A percentile compares a stretch with the other conserved stretches of the same genome.
These are phyloP conservation scores for Phytophthora fragariae DNA, from an alignment of 352 stramenopile species.

Conservation along the genomic window DNA sequence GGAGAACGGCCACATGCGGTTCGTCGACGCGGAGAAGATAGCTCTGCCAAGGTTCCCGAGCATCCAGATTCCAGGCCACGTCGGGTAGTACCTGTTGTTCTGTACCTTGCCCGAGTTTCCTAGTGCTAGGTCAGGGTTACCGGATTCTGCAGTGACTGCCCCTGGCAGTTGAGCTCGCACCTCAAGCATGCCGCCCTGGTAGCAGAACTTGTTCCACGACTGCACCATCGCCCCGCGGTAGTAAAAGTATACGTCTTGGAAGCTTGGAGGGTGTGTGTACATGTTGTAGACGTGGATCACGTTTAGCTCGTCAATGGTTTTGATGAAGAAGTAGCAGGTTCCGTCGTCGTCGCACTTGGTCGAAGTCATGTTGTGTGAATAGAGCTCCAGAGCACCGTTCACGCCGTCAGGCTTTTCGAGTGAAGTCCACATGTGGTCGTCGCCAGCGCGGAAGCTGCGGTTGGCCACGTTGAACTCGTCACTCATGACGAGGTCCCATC, in stretches of 20 bases:
- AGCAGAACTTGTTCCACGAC: constrained; percentile 96
- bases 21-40: constrained; percentile 92
- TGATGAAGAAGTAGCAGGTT: constrained; percentile 56
- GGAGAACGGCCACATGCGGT: constrained; percentile 95
- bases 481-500: constrained; percentile 72
- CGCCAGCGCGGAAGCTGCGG: constrained; percentile 80
- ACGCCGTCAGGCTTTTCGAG: constrained; percentile 65
- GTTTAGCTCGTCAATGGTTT: constrained; percentile 49
- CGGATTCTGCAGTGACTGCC: constrained; percentile 49
- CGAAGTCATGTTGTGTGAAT: constrained; percentile 84
- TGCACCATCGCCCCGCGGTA: constrained; percentile 92
- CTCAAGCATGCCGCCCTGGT: constrained; percentile 93
- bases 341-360: constrained; percentile 55
- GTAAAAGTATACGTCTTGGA: constrained; percentile 51
- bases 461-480: constrained; percentile 75
- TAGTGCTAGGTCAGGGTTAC: constrained; percentile 48
- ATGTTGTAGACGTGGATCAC: constrained; percentile 67
- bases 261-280: constrained; percentile 52
- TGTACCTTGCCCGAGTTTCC: constrained; percentile 41
- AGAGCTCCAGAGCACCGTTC: constrained; percentile 91
- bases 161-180: constrained; percentile 90
- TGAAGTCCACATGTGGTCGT: constrained; percentile 93
- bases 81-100: constrained; percentile 65
- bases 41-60: constrained; percentile 93
- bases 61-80: constrained; percentile 95